Conservation (phyloP, 176 grass and related monocot species). For the Areca catechu region DNA sequence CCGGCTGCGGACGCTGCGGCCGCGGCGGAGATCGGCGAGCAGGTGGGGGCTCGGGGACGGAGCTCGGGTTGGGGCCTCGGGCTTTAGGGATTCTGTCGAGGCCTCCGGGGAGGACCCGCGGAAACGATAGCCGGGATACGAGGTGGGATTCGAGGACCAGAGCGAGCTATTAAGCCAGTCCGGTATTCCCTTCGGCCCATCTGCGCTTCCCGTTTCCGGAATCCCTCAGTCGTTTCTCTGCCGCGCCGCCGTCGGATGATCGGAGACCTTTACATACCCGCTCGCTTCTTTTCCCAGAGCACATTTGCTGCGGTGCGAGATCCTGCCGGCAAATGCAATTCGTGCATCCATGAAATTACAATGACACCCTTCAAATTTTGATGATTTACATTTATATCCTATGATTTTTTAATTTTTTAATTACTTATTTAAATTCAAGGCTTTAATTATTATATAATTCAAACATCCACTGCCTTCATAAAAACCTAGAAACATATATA, state of each 20-base stretch:
- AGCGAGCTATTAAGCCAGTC: constrained; percentile 8
- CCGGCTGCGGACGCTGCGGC: constrained; percentile 21
- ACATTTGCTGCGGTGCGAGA: too few species aligned
- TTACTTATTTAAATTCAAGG: too few species aligned
- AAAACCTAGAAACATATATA: too few species aligned
- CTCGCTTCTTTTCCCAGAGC: too few species aligned
- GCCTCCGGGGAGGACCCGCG: neutral
- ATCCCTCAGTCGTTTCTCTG: neutral
- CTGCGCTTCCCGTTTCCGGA: neutral
- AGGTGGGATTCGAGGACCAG: constrained; percentile 1
- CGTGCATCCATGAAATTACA: too few species aligned
- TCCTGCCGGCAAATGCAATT: too few species aligned
- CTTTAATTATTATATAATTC: too few species aligned
- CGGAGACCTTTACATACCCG: neutral
- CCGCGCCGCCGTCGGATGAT: neutral
- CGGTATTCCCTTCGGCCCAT: neutral
- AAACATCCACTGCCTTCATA: too few species aligned
- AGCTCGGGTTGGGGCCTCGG: too few species aligned
- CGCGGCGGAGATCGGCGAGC: constrained; percentile 32
- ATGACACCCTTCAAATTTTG: too few species aligned
- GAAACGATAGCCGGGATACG: neutral
- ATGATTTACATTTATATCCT: too few species aligned
- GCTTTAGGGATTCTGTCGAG: neutral
- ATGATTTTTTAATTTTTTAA: too few species aligned
- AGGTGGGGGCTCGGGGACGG: constrained; percentile 1